A percentile compares a stretch with the other conserved stretches of the same genome.
Evolutionary conservation across 2,329 filamentous ascomycete species (phyloP).

Genomic region (Pseudofabraea citricarpa): DNA sequence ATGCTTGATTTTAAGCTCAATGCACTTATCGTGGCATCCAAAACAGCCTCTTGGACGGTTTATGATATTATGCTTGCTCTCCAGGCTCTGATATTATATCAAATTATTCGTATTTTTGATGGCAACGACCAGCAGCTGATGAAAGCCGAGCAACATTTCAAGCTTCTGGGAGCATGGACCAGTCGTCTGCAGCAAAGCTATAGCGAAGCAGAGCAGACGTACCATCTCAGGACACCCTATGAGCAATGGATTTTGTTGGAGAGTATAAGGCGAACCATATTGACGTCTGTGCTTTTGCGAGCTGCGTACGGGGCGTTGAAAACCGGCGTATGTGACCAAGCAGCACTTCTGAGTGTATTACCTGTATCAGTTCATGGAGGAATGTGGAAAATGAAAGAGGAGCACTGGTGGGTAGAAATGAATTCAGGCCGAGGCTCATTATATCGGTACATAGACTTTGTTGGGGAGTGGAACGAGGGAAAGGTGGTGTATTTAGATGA

Average conservation of each 20-base stretch:
- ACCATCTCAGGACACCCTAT: not conserved
- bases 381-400: slow-evolving; percentile 7
- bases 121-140: slow-evolving; percentile 19
- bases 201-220: not conserved
- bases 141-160: slow-evolving; percentile 20
- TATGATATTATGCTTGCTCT: slow-evolving; percentile 12
- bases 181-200: slow-evolving; percentile 10
- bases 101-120: slow-evolving; percentile 25
- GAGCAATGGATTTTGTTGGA: slow-evolving; percentile 28
- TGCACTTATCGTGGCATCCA: slow-evolving; percentile 4
- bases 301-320: slow-evolving; percentile 9
- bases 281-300: slow-evolving; percentile 15
- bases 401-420: not conserved
- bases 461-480: slow-evolving; percentile 4
- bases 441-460: slow-evolving; percentile 7
- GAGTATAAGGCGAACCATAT: slow-evolving; percentile 25
- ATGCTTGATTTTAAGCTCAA: slow-evolving; percentile 14
- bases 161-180: slow-evolving; percentile 21
- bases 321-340: slow-evolving; percentile 9
- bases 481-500: not conserved
- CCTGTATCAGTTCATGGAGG: slow-evolving; percentile 8
- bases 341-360: slow-evolving; percentile 8
- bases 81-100: slow-evolving; percentile 23
- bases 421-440: slow-evolving; percentile 1
- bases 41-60: not conserved